phyloP scores from a whole-genome alignment of 257 asterid genomes.

The Penstemon newberryi region DNA sequence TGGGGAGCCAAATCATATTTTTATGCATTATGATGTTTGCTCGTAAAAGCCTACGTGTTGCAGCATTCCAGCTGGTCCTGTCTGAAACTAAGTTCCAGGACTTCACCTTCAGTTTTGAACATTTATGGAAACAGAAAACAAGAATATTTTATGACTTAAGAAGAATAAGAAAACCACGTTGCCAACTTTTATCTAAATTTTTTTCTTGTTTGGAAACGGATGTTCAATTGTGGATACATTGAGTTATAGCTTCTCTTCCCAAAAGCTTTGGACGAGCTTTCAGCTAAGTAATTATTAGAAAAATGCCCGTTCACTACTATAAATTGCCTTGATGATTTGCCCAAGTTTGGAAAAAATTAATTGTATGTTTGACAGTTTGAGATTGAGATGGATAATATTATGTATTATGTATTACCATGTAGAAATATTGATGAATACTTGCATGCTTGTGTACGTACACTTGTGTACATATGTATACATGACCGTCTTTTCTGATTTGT shows the following conservation, averaged over 20 bases:
- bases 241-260: background rate
- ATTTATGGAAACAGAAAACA: no score
- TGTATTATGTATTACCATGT: no score
- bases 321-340: background rate
- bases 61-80: background rate
- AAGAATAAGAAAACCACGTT: no score
- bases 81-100: background rate
- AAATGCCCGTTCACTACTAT: background rate
- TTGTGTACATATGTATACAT: background rate
- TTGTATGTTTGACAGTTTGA: background rate
- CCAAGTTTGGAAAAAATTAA: background rate
- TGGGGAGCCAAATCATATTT: no score
- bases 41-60: no score
- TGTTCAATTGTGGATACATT: background rate
- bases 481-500: conserved; percentile 26
- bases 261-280: background rate
- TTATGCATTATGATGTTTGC: no score
- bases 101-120: background rate
- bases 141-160: no score
- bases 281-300: background rate
- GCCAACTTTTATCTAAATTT: background rate
- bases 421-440: background rate
- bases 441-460: background rate
- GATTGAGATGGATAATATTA: background rate
- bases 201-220: background rate